phyloP scores from a whole-genome alignment of 257 asterid genomes.

The Solanum dulcamara region DNA sequence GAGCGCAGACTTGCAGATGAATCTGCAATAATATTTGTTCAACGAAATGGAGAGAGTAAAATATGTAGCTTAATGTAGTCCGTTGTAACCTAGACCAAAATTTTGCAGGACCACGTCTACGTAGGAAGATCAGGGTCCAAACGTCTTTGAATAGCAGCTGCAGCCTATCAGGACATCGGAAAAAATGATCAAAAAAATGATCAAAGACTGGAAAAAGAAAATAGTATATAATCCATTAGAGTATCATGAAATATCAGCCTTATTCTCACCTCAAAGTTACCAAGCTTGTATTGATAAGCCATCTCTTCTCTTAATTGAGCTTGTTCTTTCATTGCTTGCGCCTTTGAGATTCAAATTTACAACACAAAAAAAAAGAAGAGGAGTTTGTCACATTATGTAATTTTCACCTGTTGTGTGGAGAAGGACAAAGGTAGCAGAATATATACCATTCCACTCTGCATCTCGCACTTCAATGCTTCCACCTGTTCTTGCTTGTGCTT shows the following conservation, averaged over 20 bases:
- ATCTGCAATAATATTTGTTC: neutral
- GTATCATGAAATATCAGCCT: neutral
- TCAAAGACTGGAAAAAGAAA: neutral
- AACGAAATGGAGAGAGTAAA: neutral
- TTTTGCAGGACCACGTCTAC: slow-evolving; percentile 10
- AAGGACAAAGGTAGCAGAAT: neutral
- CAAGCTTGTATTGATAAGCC: slow-evolving; percentile 93
- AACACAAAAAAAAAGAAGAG: neutral
- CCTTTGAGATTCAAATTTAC: slow-evolving; percentile 23
- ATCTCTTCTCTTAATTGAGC: slow-evolving; percentile 93
- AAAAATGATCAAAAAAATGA: too few relatives aligned
- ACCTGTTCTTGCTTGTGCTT: slow-evolving; percentile 66
- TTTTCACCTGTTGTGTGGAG: neutral
- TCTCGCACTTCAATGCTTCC: slow-evolving; percentile 57
- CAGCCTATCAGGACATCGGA: slow-evolving; percentile 44
- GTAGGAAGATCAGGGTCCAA: slow-evolving; percentile 87
- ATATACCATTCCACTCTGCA: slow-evolving; percentile 92
- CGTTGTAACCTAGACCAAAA: neutral
- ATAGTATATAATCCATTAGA: too few relatives aligned
- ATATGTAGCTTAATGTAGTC: neutral
- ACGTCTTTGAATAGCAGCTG: slow-evolving; percentile 94
- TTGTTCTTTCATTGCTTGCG: slow-evolving; percentile 99
- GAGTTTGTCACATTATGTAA: neutral
- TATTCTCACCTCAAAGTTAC: slow-evolving; percentile 70
- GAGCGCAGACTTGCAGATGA: neutral